Conservation (phyloP, 768 basidiomycete species). For the Tricholomella constricta region DNA sequence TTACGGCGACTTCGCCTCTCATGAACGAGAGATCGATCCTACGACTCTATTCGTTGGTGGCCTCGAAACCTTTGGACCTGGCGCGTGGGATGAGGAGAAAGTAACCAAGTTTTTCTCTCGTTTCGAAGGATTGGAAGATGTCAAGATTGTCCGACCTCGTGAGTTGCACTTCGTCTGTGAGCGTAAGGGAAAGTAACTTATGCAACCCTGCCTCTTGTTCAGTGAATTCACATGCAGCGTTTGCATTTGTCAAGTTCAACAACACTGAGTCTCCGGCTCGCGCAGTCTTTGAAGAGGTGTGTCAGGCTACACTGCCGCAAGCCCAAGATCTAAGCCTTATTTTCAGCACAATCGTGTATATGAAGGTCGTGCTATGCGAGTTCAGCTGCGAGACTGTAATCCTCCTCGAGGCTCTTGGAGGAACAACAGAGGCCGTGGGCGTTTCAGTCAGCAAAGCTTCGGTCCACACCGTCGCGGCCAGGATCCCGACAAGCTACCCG, state of each 20-base stretch:
- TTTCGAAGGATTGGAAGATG: slow-evolving; percentile 64
- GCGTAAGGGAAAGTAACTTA: not conserved
- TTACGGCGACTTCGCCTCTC: slow-evolving; percentile 17
- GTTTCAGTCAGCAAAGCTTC: slow-evolving; percentile 31
- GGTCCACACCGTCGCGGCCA: slow-evolving; percentile 28
- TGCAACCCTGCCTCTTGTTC: not conserved
- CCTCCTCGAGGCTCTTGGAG: slow-evolving; percentile 54
- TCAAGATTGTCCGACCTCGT: slow-evolving; percentile 71
- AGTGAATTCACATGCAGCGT: slow-evolving; percentile 70
- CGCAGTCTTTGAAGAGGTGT: slow-evolving; percentile 68
- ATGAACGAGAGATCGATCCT: slow-evolving; percentile 57
- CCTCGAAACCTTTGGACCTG: slow-evolving; percentile 61
- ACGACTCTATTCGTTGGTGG: slow-evolving; percentile 79
- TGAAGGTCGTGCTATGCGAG: slow-evolving; percentile 71
- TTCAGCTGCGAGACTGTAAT: slow-evolving; percentile 73
- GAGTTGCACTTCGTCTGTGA: slow-evolving; percentile 21
- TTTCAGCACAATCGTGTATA: slow-evolving; percentile 69
- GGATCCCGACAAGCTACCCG: slow-evolving; percentile 21
- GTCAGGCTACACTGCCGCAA: not conserved
- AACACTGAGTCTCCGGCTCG: slow-evolving; percentile 63
- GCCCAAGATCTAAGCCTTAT: slow-evolving; percentile 6
- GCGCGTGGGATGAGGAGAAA: slow-evolving; percentile 70
- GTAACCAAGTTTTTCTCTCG: slow-evolving; percentile 59
- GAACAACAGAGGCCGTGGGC: slow-evolving; percentile 46
- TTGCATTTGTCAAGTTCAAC: slow-evolving; percentile 77